Evolutionary conservation across 2,329 filamentous ascomycete species (phyloP).

Genomic region (Monilinia fructigena): DNA sequence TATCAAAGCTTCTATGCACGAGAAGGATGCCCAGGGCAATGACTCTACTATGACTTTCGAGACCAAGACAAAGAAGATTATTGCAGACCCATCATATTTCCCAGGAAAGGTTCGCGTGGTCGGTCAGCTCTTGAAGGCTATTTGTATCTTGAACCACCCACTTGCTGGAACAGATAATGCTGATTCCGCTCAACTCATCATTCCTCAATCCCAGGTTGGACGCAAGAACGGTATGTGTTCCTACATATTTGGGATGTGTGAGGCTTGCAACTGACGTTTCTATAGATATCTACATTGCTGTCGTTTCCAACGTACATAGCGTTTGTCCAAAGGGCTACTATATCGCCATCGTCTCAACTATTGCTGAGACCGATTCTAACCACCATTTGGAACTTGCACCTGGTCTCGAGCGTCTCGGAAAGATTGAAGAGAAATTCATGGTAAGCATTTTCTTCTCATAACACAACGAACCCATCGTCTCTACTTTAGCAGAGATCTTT

Average conservation of each 20-base stretch:
- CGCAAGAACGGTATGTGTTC: constrained; percentile 69
- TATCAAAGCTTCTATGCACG: constrained; percentile 96
- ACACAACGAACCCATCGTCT: not conserved
- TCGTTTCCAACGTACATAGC: constrained; percentile 93
- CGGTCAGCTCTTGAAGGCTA: constrained; percentile 90
- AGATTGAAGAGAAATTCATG: constrained; percentile 97
- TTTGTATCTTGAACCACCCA: constrained; percentile 96
- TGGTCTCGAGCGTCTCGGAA: constrained; percentile 86
- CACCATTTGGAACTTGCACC: constrained; percentile 93
- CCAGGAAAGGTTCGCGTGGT: constrained; percentile 81
- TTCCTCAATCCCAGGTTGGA: constrained; percentile 95
- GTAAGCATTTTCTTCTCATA: constrained; percentile 45
- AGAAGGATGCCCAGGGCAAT: constrained; percentile 62
- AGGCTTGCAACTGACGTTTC: not conserved
- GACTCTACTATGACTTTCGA: constrained; percentile 80
- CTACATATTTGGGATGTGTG: constrained; percentile 46
- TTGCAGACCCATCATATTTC: constrained; percentile 97
- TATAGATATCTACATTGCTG: constrained; percentile 91
- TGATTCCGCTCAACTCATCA: constrained; percentile 93
- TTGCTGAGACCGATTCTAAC: constrained; percentile 87
- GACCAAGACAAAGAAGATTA: constrained; percentile 93
- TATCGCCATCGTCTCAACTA: constrained; percentile 96
- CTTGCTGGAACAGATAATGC: constrained; percentile 83
- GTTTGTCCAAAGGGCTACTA: constrained; percentile 99
- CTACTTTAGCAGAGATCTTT: not conserved